phyloP scores from a whole-genome alignment of 306 rosid genomes.

The Rosa lucieae region DNA sequence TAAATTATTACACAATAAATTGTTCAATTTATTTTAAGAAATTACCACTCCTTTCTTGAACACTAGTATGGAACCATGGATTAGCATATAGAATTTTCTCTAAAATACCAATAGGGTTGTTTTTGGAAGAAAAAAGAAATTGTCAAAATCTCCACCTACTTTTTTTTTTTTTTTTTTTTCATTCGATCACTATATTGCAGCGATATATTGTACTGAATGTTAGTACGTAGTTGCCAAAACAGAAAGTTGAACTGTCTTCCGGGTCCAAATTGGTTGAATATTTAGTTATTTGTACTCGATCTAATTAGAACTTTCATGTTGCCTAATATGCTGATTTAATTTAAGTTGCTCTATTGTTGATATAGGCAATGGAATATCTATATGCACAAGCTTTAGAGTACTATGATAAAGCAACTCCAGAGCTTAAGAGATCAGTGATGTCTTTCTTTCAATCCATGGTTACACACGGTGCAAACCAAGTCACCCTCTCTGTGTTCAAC shows the following conservation, averaged over 20 bases:
- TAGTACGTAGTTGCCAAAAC: no score
- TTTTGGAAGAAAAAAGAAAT: no score
- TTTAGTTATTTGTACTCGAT: no score
- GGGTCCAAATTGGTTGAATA: no score
- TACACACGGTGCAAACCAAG: not conserved
- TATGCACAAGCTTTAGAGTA: not conserved
- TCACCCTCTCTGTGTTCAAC: not conserved
- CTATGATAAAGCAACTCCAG: not conserved
- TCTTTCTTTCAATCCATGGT: constrained; percentile 11
- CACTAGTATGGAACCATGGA: no score
- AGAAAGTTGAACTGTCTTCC: no score
- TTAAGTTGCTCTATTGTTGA: not conserved
- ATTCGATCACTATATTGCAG: no score
- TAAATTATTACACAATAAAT: not conserved
- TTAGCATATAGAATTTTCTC: no score
- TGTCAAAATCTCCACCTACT: no score
- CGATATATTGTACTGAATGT: no score
- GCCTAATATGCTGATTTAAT: not conserved
- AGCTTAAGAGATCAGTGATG: not conserved
- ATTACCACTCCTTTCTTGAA: not conserved
- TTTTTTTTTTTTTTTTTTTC: no score
- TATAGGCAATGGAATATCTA: not conserved
- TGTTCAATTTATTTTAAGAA: not conserved
- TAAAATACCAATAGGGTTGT: no score
- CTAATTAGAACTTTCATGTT: not conserved